A percentile compares a stretch with the other conserved stretches of the same genome.
Conservation (phyloP, 805 yeast species). For the Saccharomycopsis microspora region DNA sequence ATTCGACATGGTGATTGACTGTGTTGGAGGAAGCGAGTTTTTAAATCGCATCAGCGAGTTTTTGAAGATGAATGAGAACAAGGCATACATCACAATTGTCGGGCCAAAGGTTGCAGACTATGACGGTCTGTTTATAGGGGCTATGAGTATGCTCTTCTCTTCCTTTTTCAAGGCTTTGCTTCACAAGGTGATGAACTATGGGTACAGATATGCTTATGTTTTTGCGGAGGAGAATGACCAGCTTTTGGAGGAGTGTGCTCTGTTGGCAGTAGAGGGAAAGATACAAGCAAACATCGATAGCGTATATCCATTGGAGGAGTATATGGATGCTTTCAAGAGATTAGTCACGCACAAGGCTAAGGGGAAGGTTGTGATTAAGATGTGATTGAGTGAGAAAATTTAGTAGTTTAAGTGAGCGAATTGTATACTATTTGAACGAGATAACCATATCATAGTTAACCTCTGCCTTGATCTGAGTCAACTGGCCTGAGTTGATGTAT, state of each 20-base stretch:
- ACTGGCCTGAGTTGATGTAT: too few species aligned
- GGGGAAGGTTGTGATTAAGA: slow-evolving; percentile 49
- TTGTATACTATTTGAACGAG: slow-evolving; percentile 62
- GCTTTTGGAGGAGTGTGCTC: too few species aligned
- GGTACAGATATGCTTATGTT: too few species aligned
- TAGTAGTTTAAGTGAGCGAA: slow-evolving; percentile 96
- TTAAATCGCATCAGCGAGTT: slow-evolving; percentile 18
- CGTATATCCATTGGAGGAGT: slow-evolving; percentile 43
- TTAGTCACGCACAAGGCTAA: slow-evolving; percentile 40
- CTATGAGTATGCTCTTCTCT: not conserved
- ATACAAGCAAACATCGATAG: slow-evolving; percentile 43
- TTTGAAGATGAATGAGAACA: slow-evolving; percentile 2
- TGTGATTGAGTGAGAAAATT: slow-evolving; percentile 92
- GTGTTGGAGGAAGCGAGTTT: slow-evolving; percentile 54
- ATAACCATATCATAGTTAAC: too few species aligned
- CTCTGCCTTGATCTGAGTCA: too few species aligned
- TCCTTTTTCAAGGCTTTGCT: not conserved
- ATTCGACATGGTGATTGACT: slow-evolving; percentile 59
- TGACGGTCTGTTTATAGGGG: slow-evolving; percentile 9
- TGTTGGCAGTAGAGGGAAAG: slow-evolving; percentile 26
- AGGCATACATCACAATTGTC: slow-evolving; percentile 41
- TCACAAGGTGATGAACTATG: too few species aligned
- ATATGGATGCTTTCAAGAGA: slow-evolving; percentile 39
- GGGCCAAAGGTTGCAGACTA: slow-evolving; percentile 48
- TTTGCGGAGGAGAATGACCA: too few species aligned